phyloP scores from a whole-genome alignment of 306 rosid genomes.

The Rosa rugosa region DNA sequence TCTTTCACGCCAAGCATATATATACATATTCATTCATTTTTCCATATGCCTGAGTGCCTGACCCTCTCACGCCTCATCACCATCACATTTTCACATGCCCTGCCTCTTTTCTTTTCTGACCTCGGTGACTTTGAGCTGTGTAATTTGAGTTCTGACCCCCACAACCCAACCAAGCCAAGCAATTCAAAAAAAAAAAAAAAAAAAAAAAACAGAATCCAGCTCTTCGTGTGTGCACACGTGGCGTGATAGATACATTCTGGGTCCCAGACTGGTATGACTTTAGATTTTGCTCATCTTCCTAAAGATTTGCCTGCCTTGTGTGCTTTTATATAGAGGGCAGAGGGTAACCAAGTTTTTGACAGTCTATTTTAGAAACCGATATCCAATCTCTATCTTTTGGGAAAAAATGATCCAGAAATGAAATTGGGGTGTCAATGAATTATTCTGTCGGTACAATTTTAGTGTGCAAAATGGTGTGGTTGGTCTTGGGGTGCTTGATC shows the following conservation, averaged over 20 bases:
- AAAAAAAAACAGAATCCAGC: not conserved
- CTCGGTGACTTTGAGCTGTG: constrained; percentile 22
- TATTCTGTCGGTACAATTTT: constrained; percentile 38
- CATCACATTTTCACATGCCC: constrained; percentile 35
- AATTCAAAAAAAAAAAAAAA: no score
- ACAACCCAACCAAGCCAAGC: not conserved
- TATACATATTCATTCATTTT: constrained; percentile 15
- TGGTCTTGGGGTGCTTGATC: constrained; percentile 19
- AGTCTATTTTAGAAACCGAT: constrained; percentile 29
- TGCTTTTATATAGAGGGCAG: constrained; percentile 10
- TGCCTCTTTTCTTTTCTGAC: constrained; percentile 27
- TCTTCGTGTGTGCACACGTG: constrained; percentile 37
- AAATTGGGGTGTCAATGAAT: constrained; percentile 31
- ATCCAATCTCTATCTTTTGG: not conserved
- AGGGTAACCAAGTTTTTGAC: constrained; percentile 37
- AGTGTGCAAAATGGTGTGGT: constrained; percentile 13
- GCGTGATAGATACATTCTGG: constrained; percentile 22
- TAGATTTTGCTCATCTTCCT: constrained; percentile 20
- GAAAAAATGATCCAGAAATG: constrained; percentile 24
- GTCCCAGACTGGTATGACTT: constrained; percentile 32
- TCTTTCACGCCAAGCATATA: constrained; percentile 56
- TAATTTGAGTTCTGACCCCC: constrained; percentile 22
- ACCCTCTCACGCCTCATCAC: constrained; percentile 12
- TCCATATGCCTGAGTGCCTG: constrained; percentile 32
- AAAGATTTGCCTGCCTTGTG: constrained; percentile 39